Conservation (phyloP, 495 filamentous ascomycete genomes). For the Cercophora scortea region DNA sequence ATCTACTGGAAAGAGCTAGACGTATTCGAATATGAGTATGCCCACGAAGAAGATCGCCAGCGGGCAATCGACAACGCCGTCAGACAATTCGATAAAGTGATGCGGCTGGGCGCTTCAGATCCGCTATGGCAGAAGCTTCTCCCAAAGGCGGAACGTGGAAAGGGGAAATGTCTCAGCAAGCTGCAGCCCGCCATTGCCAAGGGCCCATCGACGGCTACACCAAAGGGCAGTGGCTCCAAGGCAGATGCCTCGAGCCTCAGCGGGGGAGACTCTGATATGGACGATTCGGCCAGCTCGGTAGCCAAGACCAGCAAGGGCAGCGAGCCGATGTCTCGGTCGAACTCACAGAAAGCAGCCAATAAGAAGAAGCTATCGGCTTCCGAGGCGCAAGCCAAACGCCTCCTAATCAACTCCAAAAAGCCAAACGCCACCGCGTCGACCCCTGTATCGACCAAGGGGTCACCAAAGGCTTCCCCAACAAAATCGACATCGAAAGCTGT, state of each 20-base stretch:
- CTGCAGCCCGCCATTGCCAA: slow-evolving; percentile 55
- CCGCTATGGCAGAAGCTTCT: slow-evolving; percentile 75
- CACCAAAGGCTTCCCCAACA: slow-evolving; percentile 25
- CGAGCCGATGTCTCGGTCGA: slow-evolving; percentile 46
- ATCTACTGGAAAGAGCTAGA: slow-evolving; percentile 76
- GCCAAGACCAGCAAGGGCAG: slow-evolving; percentile 34
- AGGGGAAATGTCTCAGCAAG: slow-evolving; percentile 72
- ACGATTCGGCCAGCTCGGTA: slow-evolving; percentile 13
- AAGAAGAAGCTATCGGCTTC: slow-evolving; percentile 56
- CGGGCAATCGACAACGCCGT: slow-evolving; percentile 80
- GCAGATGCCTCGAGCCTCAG: slow-evolving; percentile 47
- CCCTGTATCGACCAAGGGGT: slow-evolving; percentile 12
- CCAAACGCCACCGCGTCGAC: slow-evolving; percentile 7
- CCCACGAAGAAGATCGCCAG: slow-evolving; percentile 58
- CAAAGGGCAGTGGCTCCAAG: slow-evolving; percentile 51
- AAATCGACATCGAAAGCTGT: slow-evolving; percentile 19
- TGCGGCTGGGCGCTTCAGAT: slow-evolving; percentile 63
- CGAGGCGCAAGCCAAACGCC: slow-evolving; percentile 53
- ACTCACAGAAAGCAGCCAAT: slow-evolving; percentile 36
- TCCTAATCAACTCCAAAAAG: slow-evolving; percentile 50
- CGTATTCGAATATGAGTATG: slow-evolving; percentile 69
- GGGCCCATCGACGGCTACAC: slow-evolving; percentile 48
- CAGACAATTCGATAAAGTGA: slow-evolving; percentile 62
- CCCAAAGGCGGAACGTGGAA: slow-evolving; percentile 64
- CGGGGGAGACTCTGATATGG: slow-evolving; percentile 47